These are phyloP conservation scores for Colletotrichum plurivorum DNA, from an alignment of 2,329 filamentous ascomycete species.

Conservation along the genomic window DNA sequence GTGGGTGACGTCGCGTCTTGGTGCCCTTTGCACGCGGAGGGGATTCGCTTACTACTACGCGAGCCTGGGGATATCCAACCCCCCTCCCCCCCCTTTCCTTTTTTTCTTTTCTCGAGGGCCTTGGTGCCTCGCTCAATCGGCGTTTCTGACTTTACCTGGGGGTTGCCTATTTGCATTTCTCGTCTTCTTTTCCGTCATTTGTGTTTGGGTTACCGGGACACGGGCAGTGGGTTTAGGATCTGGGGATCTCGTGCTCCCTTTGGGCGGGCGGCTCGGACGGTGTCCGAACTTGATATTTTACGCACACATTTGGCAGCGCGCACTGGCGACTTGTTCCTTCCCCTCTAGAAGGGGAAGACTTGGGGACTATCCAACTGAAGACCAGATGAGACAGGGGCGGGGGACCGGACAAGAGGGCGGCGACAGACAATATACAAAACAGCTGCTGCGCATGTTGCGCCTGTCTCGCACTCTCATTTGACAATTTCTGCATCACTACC, in stretches of 20 bases:
- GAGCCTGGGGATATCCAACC: not conserved
- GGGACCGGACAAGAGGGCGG: not conserved
- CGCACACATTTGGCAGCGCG: constrained; percentile 8
- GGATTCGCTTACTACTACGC: not conserved
- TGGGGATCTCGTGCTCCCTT: not conserved
- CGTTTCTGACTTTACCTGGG: constrained; percentile 23
- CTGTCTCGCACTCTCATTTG: not conserved
- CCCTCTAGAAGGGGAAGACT: no score
- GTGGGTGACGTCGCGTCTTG: not conserved
- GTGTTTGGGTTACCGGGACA: constrained; percentile 14
- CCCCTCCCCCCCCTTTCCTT: no score
- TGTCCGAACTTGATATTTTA: constrained; percentile 35
- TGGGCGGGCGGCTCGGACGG: constrained; percentile 34
- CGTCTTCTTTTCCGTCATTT: not conserved
- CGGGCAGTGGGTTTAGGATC: not conserved
- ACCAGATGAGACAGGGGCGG: no score
- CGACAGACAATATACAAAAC: constrained; percentile 14
- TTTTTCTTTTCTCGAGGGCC: not conserved
- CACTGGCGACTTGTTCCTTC: not conserved
- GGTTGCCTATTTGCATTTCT: constrained; percentile 14
- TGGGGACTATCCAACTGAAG: no score
- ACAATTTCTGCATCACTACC: no score
- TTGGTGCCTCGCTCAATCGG: not conserved
- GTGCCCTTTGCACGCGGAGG: constrained; percentile 5
- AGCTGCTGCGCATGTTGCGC: not conserved